Conservation (phyloP, 768 basidiomycete genomes). For the Tremella yokohamensis region DNA sequence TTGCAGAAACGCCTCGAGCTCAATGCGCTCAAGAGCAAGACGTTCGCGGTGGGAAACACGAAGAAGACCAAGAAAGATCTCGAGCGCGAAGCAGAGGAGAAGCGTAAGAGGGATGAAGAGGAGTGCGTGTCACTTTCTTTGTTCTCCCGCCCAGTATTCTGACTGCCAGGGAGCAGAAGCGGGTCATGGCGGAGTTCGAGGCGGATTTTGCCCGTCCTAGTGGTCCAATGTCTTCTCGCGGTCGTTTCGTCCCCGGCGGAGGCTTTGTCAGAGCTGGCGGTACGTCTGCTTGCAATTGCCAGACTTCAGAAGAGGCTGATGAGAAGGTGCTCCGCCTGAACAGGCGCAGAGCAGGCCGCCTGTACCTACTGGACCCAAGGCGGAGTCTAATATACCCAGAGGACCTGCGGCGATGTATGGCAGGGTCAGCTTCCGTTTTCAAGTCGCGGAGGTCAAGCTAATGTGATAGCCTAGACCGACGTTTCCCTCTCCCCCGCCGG, state of each 20-base stretch:
- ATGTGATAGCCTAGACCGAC: slow-evolving; percentile 9
- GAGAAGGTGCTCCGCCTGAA: no score
- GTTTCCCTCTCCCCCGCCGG: slow-evolving; percentile 62
- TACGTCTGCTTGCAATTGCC: slow-evolving; percentile 16
- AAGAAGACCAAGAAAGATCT: slow-evolving; percentile 87
- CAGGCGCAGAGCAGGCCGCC: background rate
- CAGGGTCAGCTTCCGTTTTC: slow-evolving; percentile 1
- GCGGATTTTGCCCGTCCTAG: slow-evolving; percentile 41
- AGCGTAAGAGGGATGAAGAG: slow-evolving; percentile 62
- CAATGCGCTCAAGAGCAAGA: slow-evolving; percentile 78
- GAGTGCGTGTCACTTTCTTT: slow-evolving; percentile 24
- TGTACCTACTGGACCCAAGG: slow-evolving; percentile 14
- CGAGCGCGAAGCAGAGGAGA: slow-evolving; percentile 87
- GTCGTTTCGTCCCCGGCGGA: slow-evolving; percentile 28
- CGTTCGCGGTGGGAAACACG: slow-evolving; percentile 75
- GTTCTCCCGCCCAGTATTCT: background rate
- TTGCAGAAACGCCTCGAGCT: slow-evolving; percentile 59
- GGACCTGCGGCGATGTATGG: slow-evolving; percentile 27
- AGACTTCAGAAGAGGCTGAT: no score
- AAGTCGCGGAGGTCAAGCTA: background rate
- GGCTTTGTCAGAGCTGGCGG: slow-evolving; percentile 51
- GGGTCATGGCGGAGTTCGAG: slow-evolving; percentile 50
- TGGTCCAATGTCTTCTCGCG: slow-evolving; percentile 13
- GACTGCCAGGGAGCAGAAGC: background rate
- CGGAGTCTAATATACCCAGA: slow-evolving; percentile 8